Conservation (phyloP, 306 rosid genomes). For the Cucumis melo region DNA sequence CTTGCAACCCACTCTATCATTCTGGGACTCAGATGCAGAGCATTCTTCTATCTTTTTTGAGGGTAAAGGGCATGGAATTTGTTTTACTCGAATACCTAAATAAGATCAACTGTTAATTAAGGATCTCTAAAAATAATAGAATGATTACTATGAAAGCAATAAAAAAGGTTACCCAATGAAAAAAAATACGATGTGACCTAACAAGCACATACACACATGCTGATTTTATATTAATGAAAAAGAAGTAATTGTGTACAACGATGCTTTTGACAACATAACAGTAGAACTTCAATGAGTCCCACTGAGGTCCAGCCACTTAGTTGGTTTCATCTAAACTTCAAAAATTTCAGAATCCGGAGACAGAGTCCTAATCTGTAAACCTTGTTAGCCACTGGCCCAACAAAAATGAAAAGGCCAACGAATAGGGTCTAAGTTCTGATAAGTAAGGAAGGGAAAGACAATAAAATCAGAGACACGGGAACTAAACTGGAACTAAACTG, state of each 20-base stretch:
- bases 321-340: background rate
- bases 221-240: background rate
- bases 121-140: background rate
- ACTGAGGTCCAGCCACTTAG: background rate
- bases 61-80: conserved; percentile 23
- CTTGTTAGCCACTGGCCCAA: background rate
- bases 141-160: background rate
- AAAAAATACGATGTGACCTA: background rate
- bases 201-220: background rate
- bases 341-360: background rate
- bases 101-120: conserved; percentile 4
- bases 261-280: background rate
- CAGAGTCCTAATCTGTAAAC: background rate
- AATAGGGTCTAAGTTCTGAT: background rate
- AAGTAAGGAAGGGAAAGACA: background rate
- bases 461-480: background rate
- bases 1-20: conserved; percentile 34
- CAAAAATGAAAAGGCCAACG: background rate
- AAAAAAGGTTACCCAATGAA: background rate
- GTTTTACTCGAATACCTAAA: conserved; percentile 18
- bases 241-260: background rate
- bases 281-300: background rate
- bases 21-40: conserved; percentile 13
- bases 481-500: background rate
- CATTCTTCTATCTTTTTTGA: conserved; percentile 26